These are phyloP conservation scores for Exserohilum turcica DNA, from an alignment of 2,329 filamentous ascomycete species.

Conservation along the genomic window DNA sequence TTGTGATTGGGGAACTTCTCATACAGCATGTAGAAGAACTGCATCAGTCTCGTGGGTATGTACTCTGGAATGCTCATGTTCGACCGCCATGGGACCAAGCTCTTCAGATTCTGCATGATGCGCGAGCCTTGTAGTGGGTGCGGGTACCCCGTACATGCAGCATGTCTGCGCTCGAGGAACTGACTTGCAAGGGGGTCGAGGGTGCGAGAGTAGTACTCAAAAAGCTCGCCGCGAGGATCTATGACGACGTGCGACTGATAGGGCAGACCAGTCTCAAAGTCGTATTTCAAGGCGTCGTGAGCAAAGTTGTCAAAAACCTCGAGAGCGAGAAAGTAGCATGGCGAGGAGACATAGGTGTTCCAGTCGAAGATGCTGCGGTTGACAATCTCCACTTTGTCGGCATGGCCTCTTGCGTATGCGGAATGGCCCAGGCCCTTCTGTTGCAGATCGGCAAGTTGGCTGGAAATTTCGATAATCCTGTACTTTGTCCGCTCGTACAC, in stretches of 20 bases:
- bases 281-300: slow-evolving; percentile 92
- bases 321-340: slow-evolving; percentile 96
- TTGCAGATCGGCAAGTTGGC: slow-evolving; percentile 78
- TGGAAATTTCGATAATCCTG: slow-evolving; percentile 94
- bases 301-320: slow-evolving; percentile 99
- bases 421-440: slow-evolving; percentile 69
- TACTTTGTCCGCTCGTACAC: slow-evolving; percentile 94
- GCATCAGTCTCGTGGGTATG: slow-evolving; percentile 91
- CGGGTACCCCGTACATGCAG: slow-evolving; percentile 67
- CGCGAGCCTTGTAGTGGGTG: slow-evolving; percentile 63
- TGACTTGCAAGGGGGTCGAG: slow-evolving; percentile 83
- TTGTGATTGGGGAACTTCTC: slow-evolving; percentile 89
- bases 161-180: slow-evolving; percentile 82
- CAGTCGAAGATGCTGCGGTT: slow-evolving; percentile 96
- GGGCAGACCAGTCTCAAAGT: slow-evolving; percentile 77
- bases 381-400: slow-evolving; percentile 87
- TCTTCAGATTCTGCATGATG: slow-evolving; percentile 65
- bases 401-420: slow-evolving; percentile 74
- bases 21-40: slow-evolving; percentile 92
- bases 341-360: slow-evolving; percentile 82
- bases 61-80: slow-evolving; percentile 88
- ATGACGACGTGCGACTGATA: slow-evolving; percentile 90
- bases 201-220: slow-evolving; percentile 84
- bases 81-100: slow-evolving; percentile 69
- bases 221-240: slow-evolving; percentile 84